Percentiles rank a stretch among this genome's conserved stretches.
These are phyloP conservation scores for Circinella minor DNA, from an alignment of 371 early-diverging fungal species.

Conservation along the genomic window DNA sequence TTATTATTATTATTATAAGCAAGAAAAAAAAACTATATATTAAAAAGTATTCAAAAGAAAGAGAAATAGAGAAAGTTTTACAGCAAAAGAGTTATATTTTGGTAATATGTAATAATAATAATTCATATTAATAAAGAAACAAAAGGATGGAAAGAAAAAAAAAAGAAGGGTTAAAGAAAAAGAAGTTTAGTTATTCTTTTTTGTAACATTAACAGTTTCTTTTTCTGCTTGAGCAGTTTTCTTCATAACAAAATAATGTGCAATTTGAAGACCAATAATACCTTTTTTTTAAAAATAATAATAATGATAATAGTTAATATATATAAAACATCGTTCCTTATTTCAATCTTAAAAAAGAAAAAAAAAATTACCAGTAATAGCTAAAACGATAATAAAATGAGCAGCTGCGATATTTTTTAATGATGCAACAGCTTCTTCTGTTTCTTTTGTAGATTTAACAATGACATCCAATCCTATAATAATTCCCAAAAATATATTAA, in stretches of 20 bases:
- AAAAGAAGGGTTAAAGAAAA: neutral
- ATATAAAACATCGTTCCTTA: too few species aligned
- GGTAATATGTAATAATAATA: too few species aligned
- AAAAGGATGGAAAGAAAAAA: neutral
- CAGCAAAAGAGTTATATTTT: too few species aligned
- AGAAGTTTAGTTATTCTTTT: constrained; percentile 6
- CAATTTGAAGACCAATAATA: constrained; percentile 50
- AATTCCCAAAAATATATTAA: neutral
- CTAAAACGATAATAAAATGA: constrained; percentile 52
- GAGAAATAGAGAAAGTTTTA: too few species aligned
- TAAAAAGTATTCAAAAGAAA: too few species aligned
- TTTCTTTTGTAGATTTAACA: constrained; percentile 22
- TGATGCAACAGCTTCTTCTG: constrained; percentile 29
- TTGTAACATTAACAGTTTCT: neutral
- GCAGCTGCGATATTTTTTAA: constrained; percentile 55
- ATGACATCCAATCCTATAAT: constrained; percentile 25
- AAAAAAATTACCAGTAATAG: constrained; percentile 42
- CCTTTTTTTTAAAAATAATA: constrained; percentile 19
- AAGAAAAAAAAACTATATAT: too few species aligned
- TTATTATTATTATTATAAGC: too few species aligned
- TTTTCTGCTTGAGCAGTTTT: constrained; percentile 12
- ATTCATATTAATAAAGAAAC: neutral
- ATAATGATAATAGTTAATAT: neutral
- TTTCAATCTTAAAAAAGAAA: too few species aligned
- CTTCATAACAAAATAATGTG: constrained; percentile 47